A percentile compares a stretch with the other conserved stretches of the same genome.
Evolutionary conservation across 495 filamentous ascomycete species (phyloP).

Genomic region (Penicillium mononematosum): DNA sequence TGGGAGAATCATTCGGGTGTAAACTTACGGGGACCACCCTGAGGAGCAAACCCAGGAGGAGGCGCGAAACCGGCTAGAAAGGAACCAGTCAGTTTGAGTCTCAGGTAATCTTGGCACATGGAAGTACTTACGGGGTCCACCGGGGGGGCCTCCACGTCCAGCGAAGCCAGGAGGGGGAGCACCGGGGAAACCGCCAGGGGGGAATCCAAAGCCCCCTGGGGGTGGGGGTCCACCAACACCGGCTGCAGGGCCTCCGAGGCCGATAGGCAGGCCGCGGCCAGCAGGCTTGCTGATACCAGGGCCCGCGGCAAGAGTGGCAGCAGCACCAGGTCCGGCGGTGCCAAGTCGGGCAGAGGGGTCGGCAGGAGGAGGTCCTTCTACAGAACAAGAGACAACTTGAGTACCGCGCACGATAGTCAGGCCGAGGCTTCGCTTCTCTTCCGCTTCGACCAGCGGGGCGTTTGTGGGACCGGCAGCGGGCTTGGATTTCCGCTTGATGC

Average conservation of each 20-base stretch:
- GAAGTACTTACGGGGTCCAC: slow-evolving; percentile 58
- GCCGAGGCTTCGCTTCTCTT: slow-evolving; percentile 95
- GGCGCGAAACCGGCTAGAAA: slow-evolving; percentile 57
- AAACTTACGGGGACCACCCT: slow-evolving; percentile 59
- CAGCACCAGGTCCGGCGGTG: slow-evolving; percentile 63
- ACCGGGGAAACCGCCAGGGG: slow-evolving; percentile 66
- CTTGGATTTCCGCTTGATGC: slow-evolving; percentile 89
- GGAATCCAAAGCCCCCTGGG: slow-evolving; percentile 57
- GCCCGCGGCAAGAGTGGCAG: slow-evolving; percentile 71
- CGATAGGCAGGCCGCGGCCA: slow-evolving; percentile 83
- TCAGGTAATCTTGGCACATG: neutral
- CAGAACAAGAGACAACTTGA: slow-evolving; percentile 88
- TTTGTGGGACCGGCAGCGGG: slow-evolving; percentile 56
- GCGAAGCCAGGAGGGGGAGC: slow-evolving; percentile 72
- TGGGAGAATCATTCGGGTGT: slow-evolving; percentile 2
- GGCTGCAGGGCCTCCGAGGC: slow-evolving; percentile 84
- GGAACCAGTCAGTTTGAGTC: slow-evolving; percentile 6
- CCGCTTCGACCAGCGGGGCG: slow-evolving; percentile 70
- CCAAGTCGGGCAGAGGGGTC: slow-evolving; percentile 90
- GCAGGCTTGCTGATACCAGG: slow-evolving; percentile 90
- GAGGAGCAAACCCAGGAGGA: slow-evolving; percentile 63
- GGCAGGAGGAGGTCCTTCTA: slow-evolving; percentile 93
- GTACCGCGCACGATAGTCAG: slow-evolving; percentile 93
- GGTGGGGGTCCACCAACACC: slow-evolving; percentile 82
- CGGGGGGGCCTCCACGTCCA: slow-evolving; percentile 67